Evolutionary conservation across 352 stramenopile species (phyloP).

Genomic region (Thalassiosira livingstoniorum): DNA sequence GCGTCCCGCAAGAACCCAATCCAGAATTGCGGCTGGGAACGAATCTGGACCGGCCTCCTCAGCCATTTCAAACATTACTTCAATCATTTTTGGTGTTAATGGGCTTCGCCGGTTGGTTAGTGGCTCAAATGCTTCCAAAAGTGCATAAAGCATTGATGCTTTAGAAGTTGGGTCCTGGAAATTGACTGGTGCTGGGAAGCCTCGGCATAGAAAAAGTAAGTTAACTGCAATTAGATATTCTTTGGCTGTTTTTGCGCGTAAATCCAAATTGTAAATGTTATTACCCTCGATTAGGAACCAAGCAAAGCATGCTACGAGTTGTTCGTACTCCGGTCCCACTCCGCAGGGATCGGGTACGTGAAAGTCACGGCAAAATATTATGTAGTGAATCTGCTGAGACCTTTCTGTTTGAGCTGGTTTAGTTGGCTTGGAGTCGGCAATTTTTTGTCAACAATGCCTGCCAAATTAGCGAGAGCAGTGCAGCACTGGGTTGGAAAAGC

Average conservation of each 20-base stretch:
- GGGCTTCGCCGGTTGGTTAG: neutral
- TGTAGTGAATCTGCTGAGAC: conserved; percentile 32
- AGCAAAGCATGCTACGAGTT: conserved; percentile 6
- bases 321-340: conserved; percentile 10
- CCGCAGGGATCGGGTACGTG: conserved; percentile 21
- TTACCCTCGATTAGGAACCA: too few species aligned
- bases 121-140: neutral
- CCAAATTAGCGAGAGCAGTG: conserved; percentile 30
- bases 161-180: neutral
- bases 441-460: conserved; percentile 10
- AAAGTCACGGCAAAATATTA: conserved; percentile 10
- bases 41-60: too few species aligned
- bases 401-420: neutral
- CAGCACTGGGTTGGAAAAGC: neutral
- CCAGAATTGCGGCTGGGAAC: too few species aligned
- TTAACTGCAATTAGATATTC: conserved; percentile 22
- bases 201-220: neutral
- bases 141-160: neutral
- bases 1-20: too few species aligned
- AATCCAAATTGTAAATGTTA: too few species aligned
- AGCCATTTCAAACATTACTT: neutral
- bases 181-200: neutral
- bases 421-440: conserved; percentile 16
- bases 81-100: conserved; percentile 5
- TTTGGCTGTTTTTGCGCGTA: conserved; percentile 9